Evolutionary conservation across 2,329 filamentous ascomycete genomes (phyloP).

Genomic region (Colletotrichum euphorbiae): DNA sequence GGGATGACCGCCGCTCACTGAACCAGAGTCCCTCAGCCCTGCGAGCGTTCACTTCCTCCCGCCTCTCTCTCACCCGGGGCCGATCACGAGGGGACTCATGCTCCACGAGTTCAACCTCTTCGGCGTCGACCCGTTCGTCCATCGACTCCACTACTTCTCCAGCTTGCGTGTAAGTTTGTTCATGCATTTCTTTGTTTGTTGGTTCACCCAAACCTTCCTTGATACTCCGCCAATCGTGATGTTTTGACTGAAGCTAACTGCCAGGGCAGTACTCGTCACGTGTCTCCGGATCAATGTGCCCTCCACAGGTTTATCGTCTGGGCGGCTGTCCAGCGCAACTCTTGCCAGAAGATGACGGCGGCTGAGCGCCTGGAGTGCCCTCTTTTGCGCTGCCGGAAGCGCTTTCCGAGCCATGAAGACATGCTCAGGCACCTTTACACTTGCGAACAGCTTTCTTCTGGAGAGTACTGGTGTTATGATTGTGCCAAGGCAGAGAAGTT

Average conservation of each 20-base stretch:
- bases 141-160: conserved; percentile 42
- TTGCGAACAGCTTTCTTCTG: conserved; percentile 60
- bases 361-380: conserved; percentile 64
- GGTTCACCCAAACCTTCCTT: background rate
- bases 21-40: conserved; percentile 47
- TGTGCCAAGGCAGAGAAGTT: conserved; percentile 65
- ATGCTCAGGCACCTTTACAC: conserved; percentile 65
- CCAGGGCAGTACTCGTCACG: conserved; percentile 56
- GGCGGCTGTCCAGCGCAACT: conserved; percentile 67
- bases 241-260: conserved; percentile 39
- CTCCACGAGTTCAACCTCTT: conserved; percentile 45
- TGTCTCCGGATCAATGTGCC: conserved; percentile 61
- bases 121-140: conserved; percentile 42
- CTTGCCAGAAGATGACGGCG: conserved; percentile 58
- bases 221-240: background rate
- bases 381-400: conserved; percentile 61
- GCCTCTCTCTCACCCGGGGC: conserved; percentile 47
- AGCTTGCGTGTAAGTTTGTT: conserved; percentile 50
- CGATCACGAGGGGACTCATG: conserved; percentile 48
- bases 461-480: conserved; percentile 68
- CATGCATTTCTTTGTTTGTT: background rate
- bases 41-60: conserved; percentile 48
- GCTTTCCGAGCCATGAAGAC: conserved; percentile 62
- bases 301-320: conserved; percentile 67
- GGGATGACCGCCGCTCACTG: conserved; percentile 43